phyloP scores from a whole-genome alignment of 257 asterid species.

The Solanum bulbocastanum region DNA sequence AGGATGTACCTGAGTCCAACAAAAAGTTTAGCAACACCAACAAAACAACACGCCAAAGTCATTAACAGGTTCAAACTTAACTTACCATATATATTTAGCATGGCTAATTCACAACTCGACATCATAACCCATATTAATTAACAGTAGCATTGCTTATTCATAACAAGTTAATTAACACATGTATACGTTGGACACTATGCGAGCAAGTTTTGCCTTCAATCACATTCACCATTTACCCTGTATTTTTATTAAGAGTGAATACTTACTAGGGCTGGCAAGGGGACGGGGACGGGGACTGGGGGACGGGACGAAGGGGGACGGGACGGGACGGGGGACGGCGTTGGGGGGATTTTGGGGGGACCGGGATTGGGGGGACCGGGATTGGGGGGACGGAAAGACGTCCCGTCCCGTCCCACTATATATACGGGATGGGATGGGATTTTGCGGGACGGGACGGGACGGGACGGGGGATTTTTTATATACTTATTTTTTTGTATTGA shows the following conservation, averaged over 20 bases:
- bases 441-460: too few species aligned
- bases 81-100: neutral
- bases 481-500: too few species aligned
- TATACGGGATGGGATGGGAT: too few species aligned
- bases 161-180: neutral
- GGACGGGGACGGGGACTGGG: too few species aligned
- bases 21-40: neutral
- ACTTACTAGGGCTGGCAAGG: too few species aligned
- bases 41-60: neutral
- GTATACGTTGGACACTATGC: neutral
- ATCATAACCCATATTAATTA: neutral
- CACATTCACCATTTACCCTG: neutral
- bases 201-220: neutral
- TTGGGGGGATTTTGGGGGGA: too few species aligned
- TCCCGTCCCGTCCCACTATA: too few species aligned
- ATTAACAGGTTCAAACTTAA: neutral
- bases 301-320: too few species aligned
- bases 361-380: too few species aligned
- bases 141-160: neutral
- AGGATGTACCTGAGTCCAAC: constrained; percentile 59
- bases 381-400: too few species aligned
- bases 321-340: too few species aligned
- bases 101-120: neutral
- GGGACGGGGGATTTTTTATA: too few species aligned
- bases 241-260: neutral